Evolutionary conservation across 2,329 filamentous ascomycete species (phyloP).

Genomic region (Trichoderma harzianum): DNA sequence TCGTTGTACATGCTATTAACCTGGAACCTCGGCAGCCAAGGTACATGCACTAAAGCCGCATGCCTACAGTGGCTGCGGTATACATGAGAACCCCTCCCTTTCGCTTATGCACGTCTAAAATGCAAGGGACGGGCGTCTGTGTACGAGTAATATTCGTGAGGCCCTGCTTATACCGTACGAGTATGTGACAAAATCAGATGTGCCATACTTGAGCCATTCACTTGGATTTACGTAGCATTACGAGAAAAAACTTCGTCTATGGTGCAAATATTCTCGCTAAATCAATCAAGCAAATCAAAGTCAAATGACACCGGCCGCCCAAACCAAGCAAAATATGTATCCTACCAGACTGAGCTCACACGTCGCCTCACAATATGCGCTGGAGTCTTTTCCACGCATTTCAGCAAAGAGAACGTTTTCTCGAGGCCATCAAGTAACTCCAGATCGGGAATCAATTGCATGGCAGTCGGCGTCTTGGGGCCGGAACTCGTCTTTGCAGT

Average conservation of each 20-base stretch:
- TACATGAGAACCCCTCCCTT: neutral
- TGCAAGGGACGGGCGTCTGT: neutral
- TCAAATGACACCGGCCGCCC: neutral
- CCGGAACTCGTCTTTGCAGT: neutral
- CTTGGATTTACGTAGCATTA: neutral
- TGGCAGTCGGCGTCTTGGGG: conserved; percentile 25
- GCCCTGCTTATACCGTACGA: neutral
- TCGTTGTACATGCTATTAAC: neutral
- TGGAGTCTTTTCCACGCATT: conserved; percentile 19
- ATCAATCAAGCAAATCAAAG: neutral
- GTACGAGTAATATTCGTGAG: neutral
- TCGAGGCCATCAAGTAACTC: conserved; percentile 1
- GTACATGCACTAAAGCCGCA: neutral
- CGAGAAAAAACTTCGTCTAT: neutral
- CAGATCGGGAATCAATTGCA: conserved; percentile 20
- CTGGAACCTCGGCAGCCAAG: neutral
- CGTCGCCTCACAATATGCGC: conserved; percentile 14
- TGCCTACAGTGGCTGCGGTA: neutral
- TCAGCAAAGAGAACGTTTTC: conserved; percentile 18
- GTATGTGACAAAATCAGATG: neutral
- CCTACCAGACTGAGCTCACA: conserved; percentile 22
- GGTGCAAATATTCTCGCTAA: neutral
- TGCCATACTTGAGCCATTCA: neutral
- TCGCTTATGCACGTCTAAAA: conserved; percentile 1
- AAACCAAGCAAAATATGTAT: neutral